Evolutionary conservation across 306 rosid genomes (phyloP), one percentile per base, ranked within the genome.

Genomic region (Begonia loranthoides): DNA sequence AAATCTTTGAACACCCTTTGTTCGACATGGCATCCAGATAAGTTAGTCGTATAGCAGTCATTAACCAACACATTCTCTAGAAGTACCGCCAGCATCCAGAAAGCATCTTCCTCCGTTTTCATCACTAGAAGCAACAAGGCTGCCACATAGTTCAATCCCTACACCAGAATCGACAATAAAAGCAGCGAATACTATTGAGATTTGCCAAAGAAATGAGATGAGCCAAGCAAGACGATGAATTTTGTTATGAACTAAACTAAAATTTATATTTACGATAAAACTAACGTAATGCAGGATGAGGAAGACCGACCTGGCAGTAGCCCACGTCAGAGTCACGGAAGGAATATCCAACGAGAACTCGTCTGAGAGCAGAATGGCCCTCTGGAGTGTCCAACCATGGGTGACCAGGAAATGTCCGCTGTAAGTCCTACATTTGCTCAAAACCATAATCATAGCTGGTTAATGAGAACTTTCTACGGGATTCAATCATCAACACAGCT

Each of bases 261-360:
- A 52, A 44, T 16, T 41, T 10, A 50, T 8, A 9, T 41, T 44
- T 21, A 38, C 41, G 36, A 28, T 28, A 28, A 28, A 22, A 3
- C 2, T 9, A 1, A 3, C 6, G n/a, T 14, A 16, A 21, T 11
- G 50, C 10, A 45, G 49, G 61, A 59, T 48, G 33, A 36, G 58
- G 58, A 45, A 48, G 64, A 56, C 60, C 21, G 41, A 87, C 99
- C 93, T 92, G 99, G 73, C 99, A 92, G 65, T 92, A 92, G 48
- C 99, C 99, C 63, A 92, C 99, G 69, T 92, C 99, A 55, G 99
- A 92, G 62, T 92, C 99, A 19, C 99, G 94, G 74, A 92, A 92
- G n/a, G 99, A 92, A 80, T 92, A 92, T 15, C 68, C 93, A 59
- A 86, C 96, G 70, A 92, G 99, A 43, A 92, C 96, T 13, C 93